phyloP scores from a whole-genome alignment of 108 stramenopile genomes.

The Skeletonema costatum region DNA sequence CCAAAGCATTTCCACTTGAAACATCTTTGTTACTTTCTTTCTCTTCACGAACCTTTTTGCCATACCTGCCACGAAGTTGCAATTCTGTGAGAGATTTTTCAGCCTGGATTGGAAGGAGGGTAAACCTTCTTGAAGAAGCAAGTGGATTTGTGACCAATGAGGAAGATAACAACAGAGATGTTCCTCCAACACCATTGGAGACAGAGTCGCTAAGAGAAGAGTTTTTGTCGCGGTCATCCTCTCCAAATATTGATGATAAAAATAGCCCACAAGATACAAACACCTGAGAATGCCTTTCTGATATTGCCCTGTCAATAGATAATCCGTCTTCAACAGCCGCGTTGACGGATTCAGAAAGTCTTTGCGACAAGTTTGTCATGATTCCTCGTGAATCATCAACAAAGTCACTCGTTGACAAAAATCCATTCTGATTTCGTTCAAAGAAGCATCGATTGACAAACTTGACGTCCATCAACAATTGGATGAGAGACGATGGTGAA shows the following conservation, averaged over 20 bases:
- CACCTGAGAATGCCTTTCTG: conserved; percentile 60
- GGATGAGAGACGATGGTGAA: conserved; percentile 63
- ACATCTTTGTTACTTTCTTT: conserved; percentile 36
- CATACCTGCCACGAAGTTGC: conserved; percentile 73
- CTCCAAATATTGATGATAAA: conserved; percentile 75
- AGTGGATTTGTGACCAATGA: conserved; percentile 71
- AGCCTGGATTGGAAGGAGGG: conserved; percentile 81
- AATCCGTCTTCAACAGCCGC: conserved; percentile 21
- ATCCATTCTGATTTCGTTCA: conserved; percentile 44
- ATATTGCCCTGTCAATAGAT: conserved; percentile 38
- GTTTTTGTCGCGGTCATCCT: conserved; percentile 29
- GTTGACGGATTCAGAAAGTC: conserved; percentile 21
- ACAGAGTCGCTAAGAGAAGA: conserved; percentile 18
- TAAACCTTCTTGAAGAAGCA: conserved; percentile 76
- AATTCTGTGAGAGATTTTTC: conserved; percentile 83
- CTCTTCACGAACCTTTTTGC: conserved; percentile 55
- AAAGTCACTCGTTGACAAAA: conserved; percentile 4
- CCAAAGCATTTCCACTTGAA: conserved; percentile 64
- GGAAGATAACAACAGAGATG: conserved; percentile 29
- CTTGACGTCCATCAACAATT: conserved; percentile 58
- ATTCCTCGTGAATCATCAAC: conserved; percentile 27
- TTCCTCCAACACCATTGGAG: conserved; percentile 21
- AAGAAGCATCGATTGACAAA: conserved; percentile 58
- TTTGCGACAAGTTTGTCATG: conserved; percentile 28
- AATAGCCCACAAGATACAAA: conserved; percentile 71